Base-by-base conservation (phyloP, 352 stramenopile genomes). In the Pythium grandisporangium region DNA sequence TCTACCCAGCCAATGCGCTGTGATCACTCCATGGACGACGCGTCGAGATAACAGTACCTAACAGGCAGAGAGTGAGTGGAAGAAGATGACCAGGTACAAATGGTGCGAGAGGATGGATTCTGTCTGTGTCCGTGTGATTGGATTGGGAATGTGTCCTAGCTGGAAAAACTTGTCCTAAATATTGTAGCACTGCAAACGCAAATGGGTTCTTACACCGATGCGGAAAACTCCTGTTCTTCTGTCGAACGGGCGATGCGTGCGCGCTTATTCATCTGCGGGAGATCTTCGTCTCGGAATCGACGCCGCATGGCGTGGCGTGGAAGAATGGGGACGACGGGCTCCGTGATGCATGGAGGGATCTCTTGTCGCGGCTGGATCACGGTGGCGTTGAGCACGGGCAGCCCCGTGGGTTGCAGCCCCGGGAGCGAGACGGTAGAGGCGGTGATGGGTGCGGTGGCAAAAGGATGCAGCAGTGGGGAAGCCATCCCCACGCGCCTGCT, bases 341-440 rank as follows among this genome's bases (percentile, higher is more conserved):
- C 72, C n/a, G 58, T 61, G 25, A 82, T 70, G 47, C 70, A 84
- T 10, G 65, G 59, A 1, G 59, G 61, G n/a, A 84, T 45, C 6
- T 58, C 45, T 16, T 60, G 65, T 23, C 57, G 58, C n/a, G 65
- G 75, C 43, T 88, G 75, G 50, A 92, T 38, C 22, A 89, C 65
- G 16, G 66, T 81, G 6, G 79, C 79, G 42, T 89, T 89, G 73
- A 92, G 84, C 16, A 89, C 74, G 1, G 79, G 71, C 22, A 63
- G 50, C 34, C 66, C 66, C 6, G 54, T 63, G 2, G 53, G 50
- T 47, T 81, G 63, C 8, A 82, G 50, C 43, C 81, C 51, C 2
- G 72, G 68, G n/a, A 82, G 35, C 33, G 73, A 51, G 21, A 69
- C 44, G 19, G 56, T 33, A 47, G 17, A 6, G n/a, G n/a, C n/a